phyloP scores from a whole-genome alignment of 306 rosid species.

The Pueraria montana region DNA sequence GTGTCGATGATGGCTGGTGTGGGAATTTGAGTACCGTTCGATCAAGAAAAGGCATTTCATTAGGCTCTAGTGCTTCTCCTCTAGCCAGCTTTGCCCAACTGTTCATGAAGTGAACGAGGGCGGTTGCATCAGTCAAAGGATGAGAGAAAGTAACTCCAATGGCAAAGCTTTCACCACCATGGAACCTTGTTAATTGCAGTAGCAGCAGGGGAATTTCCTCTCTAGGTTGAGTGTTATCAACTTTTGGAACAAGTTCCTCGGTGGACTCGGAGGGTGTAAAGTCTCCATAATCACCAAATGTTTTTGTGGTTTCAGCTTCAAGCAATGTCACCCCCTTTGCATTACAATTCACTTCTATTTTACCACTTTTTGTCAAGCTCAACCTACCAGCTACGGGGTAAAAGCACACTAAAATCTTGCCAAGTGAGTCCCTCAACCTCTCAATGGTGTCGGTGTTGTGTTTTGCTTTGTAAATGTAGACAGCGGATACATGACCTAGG shows the following conservation, averaged over 20 bases:
- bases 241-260: constrained; percentile 27
- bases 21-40: neutral
- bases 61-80: neutral
- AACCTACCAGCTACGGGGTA: constrained; percentile 45
- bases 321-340: constrained; percentile 28
- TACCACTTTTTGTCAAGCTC: neutral
- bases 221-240: neutral
- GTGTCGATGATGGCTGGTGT: too few relatives aligned
- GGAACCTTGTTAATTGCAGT: constrained; percentile 21
- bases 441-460: neutral
- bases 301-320: constrained; percentile 25
- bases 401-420: constrained; percentile 35
- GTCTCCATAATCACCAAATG: constrained; percentile 25
- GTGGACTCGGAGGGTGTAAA: constrained; percentile 15
- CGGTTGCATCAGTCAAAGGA: neutral
- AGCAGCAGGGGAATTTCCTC: neutral
- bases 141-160: neutral
- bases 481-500: neutral
- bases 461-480: neutral
- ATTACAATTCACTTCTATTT: constrained; percentile 1
- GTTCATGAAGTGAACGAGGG: neutral
- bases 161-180: neutral
- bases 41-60: constrained; percentile 20
- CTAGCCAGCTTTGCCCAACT: neutral
- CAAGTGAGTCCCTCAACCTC: constrained; percentile 33